phyloP scores from a whole-genome alignment of 768 basidiomycete genomes.

The Tremella yokohamensis region DNA sequence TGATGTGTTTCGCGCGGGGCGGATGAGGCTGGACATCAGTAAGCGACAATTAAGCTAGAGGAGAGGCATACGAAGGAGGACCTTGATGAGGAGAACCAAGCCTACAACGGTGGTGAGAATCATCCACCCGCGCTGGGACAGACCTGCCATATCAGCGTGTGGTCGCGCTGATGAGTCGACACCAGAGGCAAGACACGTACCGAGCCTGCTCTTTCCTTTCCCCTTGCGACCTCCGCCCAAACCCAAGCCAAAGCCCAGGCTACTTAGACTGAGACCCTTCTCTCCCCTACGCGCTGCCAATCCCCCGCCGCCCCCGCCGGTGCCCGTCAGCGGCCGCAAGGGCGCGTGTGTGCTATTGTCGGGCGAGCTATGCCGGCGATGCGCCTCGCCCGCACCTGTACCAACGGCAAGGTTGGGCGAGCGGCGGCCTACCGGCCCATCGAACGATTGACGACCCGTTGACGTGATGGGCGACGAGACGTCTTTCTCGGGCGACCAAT shows the following conservation, averaged over 20 bases:
- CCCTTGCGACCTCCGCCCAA: slow-evolving; percentile 12
- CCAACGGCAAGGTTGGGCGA: not conserved
- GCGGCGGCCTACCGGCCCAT: not conserved
- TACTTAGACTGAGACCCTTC: slow-evolving; percentile 4
- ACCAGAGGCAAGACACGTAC: not conserved
- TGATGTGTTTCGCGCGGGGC: not conserved
- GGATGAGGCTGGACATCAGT: slow-evolving; percentile 5
- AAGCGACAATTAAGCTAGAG: not conserved
- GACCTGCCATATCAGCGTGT: slow-evolving; percentile 19
- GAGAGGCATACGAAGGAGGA: slow-evolving; percentile 31
- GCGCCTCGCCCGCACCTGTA: not conserved
- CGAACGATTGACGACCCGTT: not conserved
- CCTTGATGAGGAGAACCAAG: slow-evolving; percentile 28
- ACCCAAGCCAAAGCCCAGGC: slow-evolving; percentile 6
- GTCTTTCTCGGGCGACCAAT: not conserved
- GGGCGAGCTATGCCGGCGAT: not conserved
- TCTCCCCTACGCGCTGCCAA: slow-evolving; percentile 16
- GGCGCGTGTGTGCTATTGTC: not conserved
- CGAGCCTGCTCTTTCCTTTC: slow-evolving; percentile 6
- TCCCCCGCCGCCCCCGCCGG: slow-evolving; percentile 10
- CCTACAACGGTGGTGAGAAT: slow-evolving; percentile 26
- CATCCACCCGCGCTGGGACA: slow-evolving; percentile 39
- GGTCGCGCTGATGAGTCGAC: slow-evolving; percentile 1
- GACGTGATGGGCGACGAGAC: not conserved
- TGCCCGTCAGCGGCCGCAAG: not conserved